Percentiles rank a stretch among this genome's conserved stretches.
Evolutionary conservation across 2,329 filamentous ascomycete genomes (phyloP).

Genomic region (Calonectria pteridis): DNA sequence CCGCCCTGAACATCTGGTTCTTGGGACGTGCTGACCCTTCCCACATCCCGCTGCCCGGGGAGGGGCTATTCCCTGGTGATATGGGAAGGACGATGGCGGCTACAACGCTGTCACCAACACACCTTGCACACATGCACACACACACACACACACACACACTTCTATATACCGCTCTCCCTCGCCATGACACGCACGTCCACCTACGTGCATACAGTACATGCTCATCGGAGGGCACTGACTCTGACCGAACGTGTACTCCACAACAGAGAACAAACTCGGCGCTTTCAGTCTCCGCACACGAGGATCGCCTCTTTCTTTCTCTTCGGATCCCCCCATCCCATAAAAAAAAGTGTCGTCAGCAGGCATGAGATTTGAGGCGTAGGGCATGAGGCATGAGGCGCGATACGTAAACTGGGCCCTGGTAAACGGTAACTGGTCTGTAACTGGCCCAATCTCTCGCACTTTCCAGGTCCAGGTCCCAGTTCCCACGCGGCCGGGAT

Average conservation of each 20-base stretch:
- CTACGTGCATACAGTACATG: neutral
- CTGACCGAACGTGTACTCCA: neutral
- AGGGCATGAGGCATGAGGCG: conserved; percentile 16
- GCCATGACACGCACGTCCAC: neutral
- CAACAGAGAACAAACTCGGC: neutral
- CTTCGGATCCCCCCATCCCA: neutral
- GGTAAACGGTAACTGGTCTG: conserved; percentile 5
- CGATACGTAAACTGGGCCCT: conserved; percentile 15
- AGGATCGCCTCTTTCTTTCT: neutral
- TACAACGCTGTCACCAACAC: neutral
- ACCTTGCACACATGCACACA: neutral
- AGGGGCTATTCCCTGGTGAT: neutral
- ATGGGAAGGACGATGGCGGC: neutral
- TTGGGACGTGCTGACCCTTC: conserved; percentile 16
- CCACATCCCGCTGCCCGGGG: conserved; percentile 24
- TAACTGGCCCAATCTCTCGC: conserved; percentile 4
- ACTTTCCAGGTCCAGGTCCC: conserved; percentile 13
- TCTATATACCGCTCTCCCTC: neutral
- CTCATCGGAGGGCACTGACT: neutral
- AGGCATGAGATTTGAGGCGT: conserved; percentile 11
- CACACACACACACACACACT: neutral
- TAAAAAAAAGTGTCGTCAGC: neutral
- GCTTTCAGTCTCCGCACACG: neutral
- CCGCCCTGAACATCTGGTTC: conserved; percentile 33
- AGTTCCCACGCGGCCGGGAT: conserved; percentile 30